Base-by-base conservation (phyloP, 352 stramenopile genomes). In the Globisporangium cylindrosporum region DNA sequence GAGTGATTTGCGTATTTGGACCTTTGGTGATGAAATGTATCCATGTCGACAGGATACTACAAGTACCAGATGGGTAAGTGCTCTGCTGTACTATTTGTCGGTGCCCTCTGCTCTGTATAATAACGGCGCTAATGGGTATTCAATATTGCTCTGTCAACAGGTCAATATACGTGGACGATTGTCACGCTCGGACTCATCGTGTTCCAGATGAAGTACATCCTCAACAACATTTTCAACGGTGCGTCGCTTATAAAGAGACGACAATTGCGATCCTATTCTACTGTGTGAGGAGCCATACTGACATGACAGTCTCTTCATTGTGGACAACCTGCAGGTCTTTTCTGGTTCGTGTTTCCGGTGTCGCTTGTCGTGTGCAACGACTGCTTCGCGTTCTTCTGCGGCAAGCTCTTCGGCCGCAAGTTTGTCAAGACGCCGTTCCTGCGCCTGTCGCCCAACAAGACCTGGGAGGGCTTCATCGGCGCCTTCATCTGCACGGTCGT, bases 401-500 rank as follows among this genome's bases (percentile, higher is more conserved):
- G 89, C 46, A 94, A 94, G 57, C 62, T 95, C 27, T 91, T 89
- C 72, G 89, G 89, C 18, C 87, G 86, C 54, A 93, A 92, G 70
- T 94, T 99, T 68, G 97, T 99, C 72, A 97, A 97, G 72, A 80
- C 89, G 57, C 81, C 83, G 53, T 95, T 95, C 70, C 64, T 95
- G 66, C 82, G 84, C 10, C 87, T 99, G 59, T 99, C 92, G 38
- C 98, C 98, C 20, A 99, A 99, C 76, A 99, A 99, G 80, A 99
- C 97, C 6, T 99, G 97, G 97, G 98, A 99, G 73, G 98, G 98
- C 3, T 99, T 99, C 68, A 96, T 99, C 32, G 97, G 97, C 41
- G 98, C 95, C 9, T 95, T 97, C 43, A 67, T 99, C 25, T 98
- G 94, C 74, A 99, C 97, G 24, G 80, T 99, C 49, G 78, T 98